Percentiles rank a stretch among this genome's conserved stretches.
Evolutionary conservation across 371 early-diverging fungal species (phyloP).

Genomic region (Fennellomyces sp.): DNA sequence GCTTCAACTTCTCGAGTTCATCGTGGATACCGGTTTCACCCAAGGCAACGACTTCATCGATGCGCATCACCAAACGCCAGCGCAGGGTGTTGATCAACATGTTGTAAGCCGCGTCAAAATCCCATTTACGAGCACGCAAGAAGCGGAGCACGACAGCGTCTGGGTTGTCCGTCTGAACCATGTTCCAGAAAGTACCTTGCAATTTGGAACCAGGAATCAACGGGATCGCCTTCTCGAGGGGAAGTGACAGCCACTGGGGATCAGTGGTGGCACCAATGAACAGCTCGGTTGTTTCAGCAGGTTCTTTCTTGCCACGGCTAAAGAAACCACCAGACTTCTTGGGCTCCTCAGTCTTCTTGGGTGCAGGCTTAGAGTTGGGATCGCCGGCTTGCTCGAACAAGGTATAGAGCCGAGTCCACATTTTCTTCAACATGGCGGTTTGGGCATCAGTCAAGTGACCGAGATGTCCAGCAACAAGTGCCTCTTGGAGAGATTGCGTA

Average conservation of each 20-base stretch:
- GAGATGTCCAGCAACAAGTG: constrained; percentile 34
- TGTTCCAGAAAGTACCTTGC: constrained; percentile 52
- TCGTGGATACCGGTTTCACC: constrained; percentile 48
- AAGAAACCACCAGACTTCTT: constrained; percentile 27
- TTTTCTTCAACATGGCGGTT: constrained; percentile 50
- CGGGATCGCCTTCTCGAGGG: constrained; percentile 42
- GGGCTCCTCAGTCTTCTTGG: constrained; percentile 10
- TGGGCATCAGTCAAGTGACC: constrained; percentile 54
- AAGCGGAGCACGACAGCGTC: constrained; percentile 66
- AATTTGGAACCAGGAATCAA: constrained; percentile 40
- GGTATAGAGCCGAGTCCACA: constrained; percentile 56
- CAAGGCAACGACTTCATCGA: constrained; percentile 48
- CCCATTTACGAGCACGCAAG: constrained; percentile 76
- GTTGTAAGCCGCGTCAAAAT: constrained; percentile 57
- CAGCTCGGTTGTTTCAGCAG: constrained; percentile 15
- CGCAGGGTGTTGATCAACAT: constrained; percentile 62
- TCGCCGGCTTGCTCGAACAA: constrained; percentile 47
- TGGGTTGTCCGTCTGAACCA: constrained; percentile 62
- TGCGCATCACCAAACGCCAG: constrained; percentile 61
- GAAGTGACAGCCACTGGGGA: constrained; percentile 38
- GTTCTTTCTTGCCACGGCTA: constrained; percentile 38
- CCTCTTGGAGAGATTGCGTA: constrained; percentile 1
- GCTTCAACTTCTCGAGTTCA: constrained; percentile 43
- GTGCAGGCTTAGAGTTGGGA: constrained; percentile 20
- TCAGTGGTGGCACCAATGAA: constrained; percentile 55